Conservation (phyloP, 306 rosid genomes). For the Cucumis melo region DNA sequence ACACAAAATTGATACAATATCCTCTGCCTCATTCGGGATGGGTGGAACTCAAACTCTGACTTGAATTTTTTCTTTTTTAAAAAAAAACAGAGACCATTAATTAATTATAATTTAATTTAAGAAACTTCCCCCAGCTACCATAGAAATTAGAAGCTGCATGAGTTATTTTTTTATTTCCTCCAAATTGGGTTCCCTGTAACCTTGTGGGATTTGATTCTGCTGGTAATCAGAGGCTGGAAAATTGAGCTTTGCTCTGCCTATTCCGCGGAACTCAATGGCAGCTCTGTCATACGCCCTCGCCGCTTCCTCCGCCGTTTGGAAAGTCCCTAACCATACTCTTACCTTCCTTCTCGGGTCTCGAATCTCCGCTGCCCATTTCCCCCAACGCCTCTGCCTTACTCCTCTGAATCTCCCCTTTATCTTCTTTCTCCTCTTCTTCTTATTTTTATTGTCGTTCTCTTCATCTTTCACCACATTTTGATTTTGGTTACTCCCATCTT, state of each 20-base stretch:
- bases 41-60: too few species aligned
- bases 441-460: too few species aligned
- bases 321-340: slow-evolving; percentile 50
- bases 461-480: background rate
- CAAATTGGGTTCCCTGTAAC: background rate
- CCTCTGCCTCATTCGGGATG: too few species aligned
- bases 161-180: background rate
- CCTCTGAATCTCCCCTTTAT: slow-evolving; percentile 29
- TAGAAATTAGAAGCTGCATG: background rate
- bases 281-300: slow-evolving; percentile 52
- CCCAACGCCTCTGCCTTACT: slow-evolving; percentile 54
- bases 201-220: background rate
- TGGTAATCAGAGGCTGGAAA: slow-evolving; percentile 17
- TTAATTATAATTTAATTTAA: background rate
- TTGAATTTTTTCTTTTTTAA: too few species aligned
- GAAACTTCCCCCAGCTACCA: background rate
- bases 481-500: background rate
- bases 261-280: slow-evolving; percentile 33
- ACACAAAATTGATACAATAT: too few species aligned
- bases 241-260: slow-evolving; percentile 29
- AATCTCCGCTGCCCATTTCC: slow-evolving; percentile 61
- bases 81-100: background rate
- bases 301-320: slow-evolving; percentile 38
- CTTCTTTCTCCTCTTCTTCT: background rate
- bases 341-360: slow-evolving; percentile 25